Evolutionary conservation across 2,329 filamentous ascomycete genomes (phyloP).

Genomic region (Fulvia fulva): DNA sequence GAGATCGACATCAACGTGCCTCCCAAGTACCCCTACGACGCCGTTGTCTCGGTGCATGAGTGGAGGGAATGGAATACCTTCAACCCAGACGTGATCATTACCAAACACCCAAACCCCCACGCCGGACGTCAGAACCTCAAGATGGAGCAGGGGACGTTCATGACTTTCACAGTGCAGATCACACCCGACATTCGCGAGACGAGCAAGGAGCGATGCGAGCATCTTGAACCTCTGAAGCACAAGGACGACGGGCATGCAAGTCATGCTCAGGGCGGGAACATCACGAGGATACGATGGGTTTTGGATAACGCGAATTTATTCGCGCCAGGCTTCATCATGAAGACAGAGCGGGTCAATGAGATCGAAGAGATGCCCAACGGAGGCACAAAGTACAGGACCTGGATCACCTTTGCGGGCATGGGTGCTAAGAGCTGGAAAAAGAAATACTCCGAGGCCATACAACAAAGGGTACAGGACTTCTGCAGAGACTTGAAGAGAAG

Average conservation of each 20-base stretch:
- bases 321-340: constrained; percentile 35
- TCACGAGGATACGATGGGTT: constrained; percentile 31
- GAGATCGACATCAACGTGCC: constrained; percentile 39
- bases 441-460: constrained; percentile 38
- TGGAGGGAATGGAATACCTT: constrained; percentile 49
- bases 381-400: constrained; percentile 38
- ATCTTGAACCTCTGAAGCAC: constrained; percentile 32
- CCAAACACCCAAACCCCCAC: constrained; percentile 35
- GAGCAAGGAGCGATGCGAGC: constrained; percentile 35
- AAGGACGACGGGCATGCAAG: constrained; percentile 16
- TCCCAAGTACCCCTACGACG: constrained; percentile 41
- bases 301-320: constrained; percentile 30
- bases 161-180: constrained; percentile 45
- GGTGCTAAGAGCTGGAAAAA: constrained; percentile 41
- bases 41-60: constrained; percentile 40
- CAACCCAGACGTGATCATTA: constrained; percentile 44
- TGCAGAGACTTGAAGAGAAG: constrained; percentile 7
- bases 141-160: constrained; percentile 39
- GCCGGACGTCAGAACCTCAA: constrained; percentile 7
- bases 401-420: constrained; percentile 44
- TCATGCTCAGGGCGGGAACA: constrained; percentile 20
- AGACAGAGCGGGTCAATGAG: constrained; percentile 47
- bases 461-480: constrained; percentile 3
- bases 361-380: constrained; percentile 36
- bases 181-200: constrained; percentile 26